A percentile compares a stretch with the other conserved stretches of the same genome.
phyloP scores from a whole-genome alignment of 208 protist species.

The Leishmania tarentolae region DNA sequence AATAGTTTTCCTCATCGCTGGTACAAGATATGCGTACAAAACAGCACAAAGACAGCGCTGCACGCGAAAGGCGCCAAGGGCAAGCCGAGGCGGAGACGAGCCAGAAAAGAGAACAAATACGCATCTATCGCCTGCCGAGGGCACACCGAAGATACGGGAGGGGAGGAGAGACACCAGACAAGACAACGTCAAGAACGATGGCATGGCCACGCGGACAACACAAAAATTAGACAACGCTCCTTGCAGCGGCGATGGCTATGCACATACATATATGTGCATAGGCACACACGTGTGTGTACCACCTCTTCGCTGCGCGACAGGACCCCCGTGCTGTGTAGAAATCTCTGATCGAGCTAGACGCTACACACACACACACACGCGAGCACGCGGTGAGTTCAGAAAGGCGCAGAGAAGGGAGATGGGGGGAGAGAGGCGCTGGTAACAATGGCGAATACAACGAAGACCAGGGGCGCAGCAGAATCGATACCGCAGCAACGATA shows the following conservation, averaged over 20 bases:
- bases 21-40: background rate
- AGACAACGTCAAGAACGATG: background rate
- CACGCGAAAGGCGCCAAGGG: background rate
- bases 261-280: no score
- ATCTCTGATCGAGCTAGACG: background rate
- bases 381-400: background rate
- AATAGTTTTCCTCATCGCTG: background rate
- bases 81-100: background rate
- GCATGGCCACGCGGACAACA: background rate
- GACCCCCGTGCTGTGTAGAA: background rate
- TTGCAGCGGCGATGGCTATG: background rate
- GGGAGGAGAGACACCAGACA: no score
- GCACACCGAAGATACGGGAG: background rate
- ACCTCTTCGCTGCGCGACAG: background rate
- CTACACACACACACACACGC: background rate
- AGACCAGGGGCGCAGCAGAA: background rate
- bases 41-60: background rate
- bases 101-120: background rate
- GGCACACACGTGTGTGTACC: no score
- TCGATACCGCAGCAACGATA: background rate
- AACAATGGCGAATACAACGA: background rate
- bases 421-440: background rate
- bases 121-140: background rate
- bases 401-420: background rate
- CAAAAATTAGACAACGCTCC: background rate